A percentile compares a stretch with the other conserved stretches of the same genome.
Conservation (phyloP, 2,329 filamentous ascomycete genomes). For the Sclerotinia borealis region DNA sequence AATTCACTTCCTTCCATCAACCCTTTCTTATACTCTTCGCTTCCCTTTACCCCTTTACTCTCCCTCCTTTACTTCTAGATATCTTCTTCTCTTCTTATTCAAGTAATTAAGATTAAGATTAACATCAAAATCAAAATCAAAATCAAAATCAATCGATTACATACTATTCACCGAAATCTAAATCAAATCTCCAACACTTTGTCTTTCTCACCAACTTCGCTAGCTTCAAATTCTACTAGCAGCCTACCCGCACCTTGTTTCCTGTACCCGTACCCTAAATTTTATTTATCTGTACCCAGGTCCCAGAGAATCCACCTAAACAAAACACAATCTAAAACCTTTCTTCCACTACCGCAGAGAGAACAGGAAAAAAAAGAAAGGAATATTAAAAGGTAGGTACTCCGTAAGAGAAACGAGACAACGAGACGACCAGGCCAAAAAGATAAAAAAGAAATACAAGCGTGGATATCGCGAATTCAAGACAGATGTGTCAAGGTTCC, state of each 20-base stretch:
- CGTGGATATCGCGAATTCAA: neutral
- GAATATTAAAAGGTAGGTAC: neutral
- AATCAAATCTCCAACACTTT: neutral
- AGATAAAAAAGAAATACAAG: neutral
- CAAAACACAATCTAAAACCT: too few relatives aligned
- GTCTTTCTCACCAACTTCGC: neutral
- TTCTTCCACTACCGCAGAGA: too few relatives aligned
- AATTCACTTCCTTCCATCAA: neutral
- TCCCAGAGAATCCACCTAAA: neutral
- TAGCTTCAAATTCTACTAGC: neutral
- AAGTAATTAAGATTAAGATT: too few relatives aligned
- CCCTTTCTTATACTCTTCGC: neutral
- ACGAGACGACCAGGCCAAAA: neutral
- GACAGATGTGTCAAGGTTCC: conserved; percentile 5
- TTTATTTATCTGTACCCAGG: neutral
- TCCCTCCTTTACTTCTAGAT: neutral
- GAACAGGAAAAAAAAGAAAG: neutral
- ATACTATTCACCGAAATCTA: neutral
- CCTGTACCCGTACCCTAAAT: neutral
- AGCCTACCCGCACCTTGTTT: neutral
- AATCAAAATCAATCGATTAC: neutral
- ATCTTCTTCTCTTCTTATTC: neutral
- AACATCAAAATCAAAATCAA: neutral
- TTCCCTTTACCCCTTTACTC: neutral
- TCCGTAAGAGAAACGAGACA: neutral